phyloP scores from a whole-genome alignment of 208 protist species.

The Leishmania martiniquensis region DNA sequence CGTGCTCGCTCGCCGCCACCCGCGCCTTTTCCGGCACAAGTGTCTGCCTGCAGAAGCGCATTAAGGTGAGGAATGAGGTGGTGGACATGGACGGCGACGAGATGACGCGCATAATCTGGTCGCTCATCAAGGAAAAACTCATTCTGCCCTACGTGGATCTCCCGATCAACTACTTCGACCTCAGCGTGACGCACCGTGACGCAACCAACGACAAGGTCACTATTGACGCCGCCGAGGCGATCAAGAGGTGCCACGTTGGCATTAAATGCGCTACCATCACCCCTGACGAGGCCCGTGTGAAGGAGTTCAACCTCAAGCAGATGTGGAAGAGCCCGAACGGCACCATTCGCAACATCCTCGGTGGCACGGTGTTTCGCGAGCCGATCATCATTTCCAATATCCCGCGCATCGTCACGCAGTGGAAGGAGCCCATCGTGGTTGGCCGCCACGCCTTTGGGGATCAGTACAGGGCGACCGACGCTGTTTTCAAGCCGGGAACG shows the following conservation, averaged over 20 bases:
- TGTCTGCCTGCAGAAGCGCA: slow-evolving; percentile 57
- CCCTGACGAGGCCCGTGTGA: slow-evolving; percentile 96
- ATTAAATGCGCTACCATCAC: slow-evolving; percentile 99
- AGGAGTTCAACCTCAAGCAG: slow-evolving; percentile 97
- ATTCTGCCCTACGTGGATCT: slow-evolving; percentile 97
- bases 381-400: slow-evolving; percentile 97
- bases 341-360: slow-evolving; percentile 99
- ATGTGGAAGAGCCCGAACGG: slow-evolving; percentile 99
- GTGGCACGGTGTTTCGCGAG: slow-evolving; percentile 98
- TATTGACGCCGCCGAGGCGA: slow-evolving; percentile 95
- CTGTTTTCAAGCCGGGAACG: slow-evolving; percentile 85
- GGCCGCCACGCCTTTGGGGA: slow-evolving; percentile 97
- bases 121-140: slow-evolving; percentile 97
- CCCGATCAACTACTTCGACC: slow-evolving; percentile 97
- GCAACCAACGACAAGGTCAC: slow-evolving; percentile 96
- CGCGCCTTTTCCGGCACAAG: slow-evolving; percentile 61
- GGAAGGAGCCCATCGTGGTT: slow-evolving; percentile 96
- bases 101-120: slow-evolving; percentile 98
- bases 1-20: slow-evolving; percentile 19
- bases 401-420: slow-evolving; percentile 92
- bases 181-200: slow-evolving; percentile 95
- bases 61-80: slow-evolving; percentile 91
- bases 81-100: slow-evolving; percentile 99
- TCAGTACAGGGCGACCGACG: slow-evolving; percentile 97
- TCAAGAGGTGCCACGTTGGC: slow-evolving; percentile 94